Conservation (phyloP, 306 rosid genomes). For the Pueraria montana region DNA sequence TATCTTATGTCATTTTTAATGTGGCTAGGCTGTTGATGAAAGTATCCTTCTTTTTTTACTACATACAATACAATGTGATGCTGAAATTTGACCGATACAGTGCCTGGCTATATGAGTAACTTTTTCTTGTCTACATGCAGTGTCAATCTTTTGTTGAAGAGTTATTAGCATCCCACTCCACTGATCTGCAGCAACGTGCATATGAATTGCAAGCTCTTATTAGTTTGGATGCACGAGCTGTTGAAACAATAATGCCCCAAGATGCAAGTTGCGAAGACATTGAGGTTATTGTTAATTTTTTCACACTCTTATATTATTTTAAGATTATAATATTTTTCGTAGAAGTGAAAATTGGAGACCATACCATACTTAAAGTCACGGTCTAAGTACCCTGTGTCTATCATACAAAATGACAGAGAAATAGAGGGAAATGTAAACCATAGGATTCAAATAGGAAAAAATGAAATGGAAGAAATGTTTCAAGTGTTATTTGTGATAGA, state of each 20-base stretch:
- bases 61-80: background rate
- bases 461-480: background rate
- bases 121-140: conserved; percentile 56
- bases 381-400: background rate
- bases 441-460: background rate
- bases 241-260: conserved; percentile 68
- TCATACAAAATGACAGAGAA: background rate
- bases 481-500: background rate
- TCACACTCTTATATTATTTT: conserved; percentile 20
- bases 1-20: conserved; percentile 4
- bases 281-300: conserved; percentile 63
- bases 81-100: conserved; percentile 13
- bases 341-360: background rate
- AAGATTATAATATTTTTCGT: conserved; percentile 1
- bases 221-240: conserved; percentile 71
- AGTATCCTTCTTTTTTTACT: background rate
- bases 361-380: background rate
- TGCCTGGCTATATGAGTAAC: conserved; percentile 1
- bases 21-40: conserved; percentile 8
- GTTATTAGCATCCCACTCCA: conserved; percentile 83
- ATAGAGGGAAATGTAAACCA: background rate
- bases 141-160: conserved; percentile 88
- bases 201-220: conserved; percentile 84
- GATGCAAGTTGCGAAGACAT: conserved; percentile 90
- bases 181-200: conserved; percentile 93